Evolutionary conservation across 192 early-diverging fungal genomes (phyloP), one percentile per base, ranked within the genome.

Genomic region (Funneliformis mosseae): DNA sequence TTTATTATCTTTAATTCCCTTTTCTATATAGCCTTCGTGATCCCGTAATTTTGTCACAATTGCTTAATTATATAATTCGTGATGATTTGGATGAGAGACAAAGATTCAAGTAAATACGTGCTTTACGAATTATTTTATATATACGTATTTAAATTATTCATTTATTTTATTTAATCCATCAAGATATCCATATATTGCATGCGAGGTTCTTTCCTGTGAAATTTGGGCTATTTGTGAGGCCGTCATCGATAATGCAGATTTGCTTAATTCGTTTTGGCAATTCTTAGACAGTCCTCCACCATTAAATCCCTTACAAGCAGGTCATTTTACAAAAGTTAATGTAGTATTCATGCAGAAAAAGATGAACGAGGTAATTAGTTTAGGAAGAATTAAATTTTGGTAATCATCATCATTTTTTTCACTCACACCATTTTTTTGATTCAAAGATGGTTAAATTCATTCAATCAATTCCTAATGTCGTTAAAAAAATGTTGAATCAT

Each of bases 251-350:
- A 92, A 94, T 79, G 84, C 81, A 11, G 91, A 93, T 50, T 88
- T 97, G 61, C 87, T 99, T 16, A 90, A 91, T 77, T 85, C 90
- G 62, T 94, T 98, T 78, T 98, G 97, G 97, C 87, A 88, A 38
- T 87, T 96, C 59, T 86, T 99, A 81, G 94, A 96, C 83, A 88
- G 89, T 45, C 90, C 89, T 8, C 89, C 90, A 14, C 91, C 92
- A 77, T 84, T 97, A 78, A 90, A 96, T 81, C 86, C 91, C 14
- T 85, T 94, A 38, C 95, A 96, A 77, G 95, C 97, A 23, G 94
- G 92, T 62, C 95, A 96, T 84, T 99, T 98, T 85, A 89, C 88
- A 79, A 97, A 97, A 86, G 94, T 97, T 25, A 96, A 97, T 86
- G 90, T 89, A 39, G 91, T 95, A 6, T 89, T 98, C 39, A 83